Evolutionary conservation across 2,329 filamentous ascomycete species (phyloP).

Genomic region (Ophiostoma quercus): DNA sequence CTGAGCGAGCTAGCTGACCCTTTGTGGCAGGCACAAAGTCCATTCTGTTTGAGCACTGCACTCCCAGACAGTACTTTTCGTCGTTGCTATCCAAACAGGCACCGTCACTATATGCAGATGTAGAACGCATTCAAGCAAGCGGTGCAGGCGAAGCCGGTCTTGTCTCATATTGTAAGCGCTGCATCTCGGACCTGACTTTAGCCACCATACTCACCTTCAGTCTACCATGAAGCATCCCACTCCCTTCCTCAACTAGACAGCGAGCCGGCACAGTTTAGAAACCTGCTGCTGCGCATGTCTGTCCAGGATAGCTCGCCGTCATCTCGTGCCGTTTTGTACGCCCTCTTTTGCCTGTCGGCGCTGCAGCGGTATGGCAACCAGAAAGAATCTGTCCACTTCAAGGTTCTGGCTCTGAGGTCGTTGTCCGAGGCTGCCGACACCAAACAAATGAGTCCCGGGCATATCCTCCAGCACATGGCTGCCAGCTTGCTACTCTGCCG

Average conservation of each 20-base stretch:
- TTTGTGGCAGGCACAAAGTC: neutral
- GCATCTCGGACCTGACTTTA: neutral
- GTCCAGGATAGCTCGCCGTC: conserved; percentile 23
- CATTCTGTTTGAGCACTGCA: neutral
- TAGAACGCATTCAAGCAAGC: neutral
- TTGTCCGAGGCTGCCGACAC: neutral
- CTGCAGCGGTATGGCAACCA: neutral
- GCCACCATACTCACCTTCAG: conserved; percentile 6
- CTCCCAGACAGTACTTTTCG: neutral
- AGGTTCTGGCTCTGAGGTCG: neutral
- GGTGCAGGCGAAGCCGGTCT: neutral
- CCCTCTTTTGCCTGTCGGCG: conserved; percentile 1
- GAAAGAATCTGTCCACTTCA: neutral
- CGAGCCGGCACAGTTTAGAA: conserved; percentile 20
- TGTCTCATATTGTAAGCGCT: neutral
- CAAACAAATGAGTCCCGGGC: neutral
- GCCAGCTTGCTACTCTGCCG: neutral
- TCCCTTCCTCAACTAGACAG: conserved; percentile 23
- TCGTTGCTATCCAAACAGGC: neutral
- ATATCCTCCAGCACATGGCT: neutral
- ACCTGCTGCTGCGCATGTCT: conserved; percentile 25
- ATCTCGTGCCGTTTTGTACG: neutral
- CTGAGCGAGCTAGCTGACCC: neutral
- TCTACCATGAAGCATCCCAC: conserved; percentile 24
- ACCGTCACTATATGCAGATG: neutral